Evolutionary conservation across 2,329 filamentous ascomycete species (phyloP).

Genomic region (Alternaria longipes): DNA sequence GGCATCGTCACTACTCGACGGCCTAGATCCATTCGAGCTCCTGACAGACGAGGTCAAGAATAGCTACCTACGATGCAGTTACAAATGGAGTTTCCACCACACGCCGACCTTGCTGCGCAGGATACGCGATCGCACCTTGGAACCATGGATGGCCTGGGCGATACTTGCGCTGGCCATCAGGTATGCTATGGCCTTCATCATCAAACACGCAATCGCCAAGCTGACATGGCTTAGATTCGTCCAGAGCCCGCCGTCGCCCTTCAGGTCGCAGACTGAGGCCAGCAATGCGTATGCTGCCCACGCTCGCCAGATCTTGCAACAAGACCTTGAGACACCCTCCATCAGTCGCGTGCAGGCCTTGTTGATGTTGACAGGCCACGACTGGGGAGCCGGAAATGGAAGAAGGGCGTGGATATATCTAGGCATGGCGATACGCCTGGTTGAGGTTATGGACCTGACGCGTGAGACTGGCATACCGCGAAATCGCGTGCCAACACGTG

Average conservation of each 20-base stretch:
- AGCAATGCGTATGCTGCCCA: slow-evolving; percentile 55
- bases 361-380: slow-evolving; percentile 57
- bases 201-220: background rate
- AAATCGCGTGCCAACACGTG: slow-evolving; percentile 45
- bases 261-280: slow-evolving; percentile 50
- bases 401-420: slow-evolving; percentile 54
- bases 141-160: slow-evolving; percentile 54
- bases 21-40: slow-evolving; percentile 50
- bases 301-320: slow-evolving; percentile 53
- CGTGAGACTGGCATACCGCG: slow-evolving; percentile 46
- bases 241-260: slow-evolving; percentile 48
- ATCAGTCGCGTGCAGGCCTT: slow-evolving; percentile 53
- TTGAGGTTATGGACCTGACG: slow-evolving; percentile 53
- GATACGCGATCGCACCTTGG: slow-evolving; percentile 51
- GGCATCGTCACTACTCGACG: slow-evolving; percentile 42
- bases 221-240: slow-evolving; percentile 42
- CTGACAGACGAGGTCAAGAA: slow-evolving; percentile 55
- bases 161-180: slow-evolving; percentile 53
- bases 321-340: slow-evolving; percentile 51
- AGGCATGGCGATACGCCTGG: slow-evolving; percentile 54
- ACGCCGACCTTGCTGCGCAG: slow-evolving; percentile 51
- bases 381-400: slow-evolving; percentile 58
- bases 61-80: slow-evolving; percentile 52
- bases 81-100: slow-evolving; percentile 56
- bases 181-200: slow-evolving; percentile 28